Conservation (phyloP, 2,329 filamentous ascomycete species). For the Stagonosporopsis vannaccii region DNA sequence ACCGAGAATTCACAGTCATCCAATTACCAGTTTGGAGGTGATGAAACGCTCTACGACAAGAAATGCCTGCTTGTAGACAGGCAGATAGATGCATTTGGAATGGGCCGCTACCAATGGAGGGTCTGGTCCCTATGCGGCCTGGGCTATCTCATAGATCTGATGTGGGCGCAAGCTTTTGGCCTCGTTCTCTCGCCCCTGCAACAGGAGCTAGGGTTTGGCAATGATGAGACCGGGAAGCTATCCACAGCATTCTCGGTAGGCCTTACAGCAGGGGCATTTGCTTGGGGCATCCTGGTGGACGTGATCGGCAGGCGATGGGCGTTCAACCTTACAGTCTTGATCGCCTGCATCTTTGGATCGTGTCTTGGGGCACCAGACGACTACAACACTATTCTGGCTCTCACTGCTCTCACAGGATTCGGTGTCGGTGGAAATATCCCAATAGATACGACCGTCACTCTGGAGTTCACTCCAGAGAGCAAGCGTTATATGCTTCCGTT, state of each 20-base stretch:
- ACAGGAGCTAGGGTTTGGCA: constrained; percentile 63
- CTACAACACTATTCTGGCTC: constrained; percentile 60
- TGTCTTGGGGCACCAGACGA: constrained; percentile 59
- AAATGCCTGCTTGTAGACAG: constrained; percentile 55
- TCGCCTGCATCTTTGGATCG: constrained; percentile 62
- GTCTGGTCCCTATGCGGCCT: constrained; percentile 62
- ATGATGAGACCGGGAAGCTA: constrained; percentile 58
- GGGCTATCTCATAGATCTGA: constrained; percentile 63
- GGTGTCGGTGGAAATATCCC: constrained; percentile 63
- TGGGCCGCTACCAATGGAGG: constrained; percentile 63
- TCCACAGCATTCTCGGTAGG: constrained; percentile 63
- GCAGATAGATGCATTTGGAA: constrained; percentile 61
- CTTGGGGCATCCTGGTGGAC: constrained; percentile 65
- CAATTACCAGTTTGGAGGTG: not conserved
- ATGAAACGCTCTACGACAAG: constrained; percentile 50
- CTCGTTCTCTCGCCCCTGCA: constrained; percentile 62
- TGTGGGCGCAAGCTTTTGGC: constrained; percentile 67
- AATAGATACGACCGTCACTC: constrained; percentile 63
- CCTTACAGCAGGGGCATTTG: constrained; percentile 62
- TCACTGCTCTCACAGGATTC: constrained; percentile 64
- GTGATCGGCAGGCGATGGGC: constrained; percentile 62
- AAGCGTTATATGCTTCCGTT: constrained; percentile 61
- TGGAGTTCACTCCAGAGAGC: constrained; percentile 63
- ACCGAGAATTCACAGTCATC: not conserved
- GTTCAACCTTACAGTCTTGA: constrained; percentile 66